Conservation (phyloP, 2,329 filamentous ascomycete species). For the Calonectria leucothoes region DNA sequence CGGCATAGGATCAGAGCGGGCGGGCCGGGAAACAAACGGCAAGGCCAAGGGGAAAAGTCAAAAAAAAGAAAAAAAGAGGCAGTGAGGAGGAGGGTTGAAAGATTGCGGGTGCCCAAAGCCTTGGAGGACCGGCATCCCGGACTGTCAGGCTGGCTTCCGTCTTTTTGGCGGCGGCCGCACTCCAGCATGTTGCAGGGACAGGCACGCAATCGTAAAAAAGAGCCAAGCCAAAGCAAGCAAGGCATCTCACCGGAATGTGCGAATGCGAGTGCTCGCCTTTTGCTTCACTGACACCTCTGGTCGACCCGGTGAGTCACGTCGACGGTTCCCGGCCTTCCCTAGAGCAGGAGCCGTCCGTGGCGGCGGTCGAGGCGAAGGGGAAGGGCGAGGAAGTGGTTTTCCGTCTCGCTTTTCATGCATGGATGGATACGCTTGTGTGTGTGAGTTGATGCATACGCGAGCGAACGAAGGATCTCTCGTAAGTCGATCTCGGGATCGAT, state of each 20-base stretch:
- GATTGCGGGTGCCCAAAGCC: background rate
- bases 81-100: background rate
- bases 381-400: background rate
- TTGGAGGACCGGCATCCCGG: background rate
- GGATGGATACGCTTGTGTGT: slow-evolving; percentile 5
- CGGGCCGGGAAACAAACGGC: slow-evolving; percentile 7
- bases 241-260: background rate
- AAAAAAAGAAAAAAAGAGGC: too few species aligned
- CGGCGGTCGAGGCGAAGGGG: background rate
- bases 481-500: slow-evolving; percentile 4
- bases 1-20: background rate
- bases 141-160: background rate
- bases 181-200: background rate
- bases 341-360: background rate
- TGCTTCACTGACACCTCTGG: background rate
- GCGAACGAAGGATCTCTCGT: background rate
- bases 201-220: background rate
- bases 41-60: background rate
- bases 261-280: background rate
- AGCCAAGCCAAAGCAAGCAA: too few species aligned
- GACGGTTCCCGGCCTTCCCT: background rate
- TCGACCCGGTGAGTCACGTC: background rate
- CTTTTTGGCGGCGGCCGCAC: background rate
- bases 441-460: slow-evolving; percentile 4
- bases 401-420: background rate